Percentiles rank a stretch among this genome's conserved stretches.
Conservation (phyloP, 2,329 filamentous ascomycete genomes). For the Thermomyces lanuginosus region DNA sequence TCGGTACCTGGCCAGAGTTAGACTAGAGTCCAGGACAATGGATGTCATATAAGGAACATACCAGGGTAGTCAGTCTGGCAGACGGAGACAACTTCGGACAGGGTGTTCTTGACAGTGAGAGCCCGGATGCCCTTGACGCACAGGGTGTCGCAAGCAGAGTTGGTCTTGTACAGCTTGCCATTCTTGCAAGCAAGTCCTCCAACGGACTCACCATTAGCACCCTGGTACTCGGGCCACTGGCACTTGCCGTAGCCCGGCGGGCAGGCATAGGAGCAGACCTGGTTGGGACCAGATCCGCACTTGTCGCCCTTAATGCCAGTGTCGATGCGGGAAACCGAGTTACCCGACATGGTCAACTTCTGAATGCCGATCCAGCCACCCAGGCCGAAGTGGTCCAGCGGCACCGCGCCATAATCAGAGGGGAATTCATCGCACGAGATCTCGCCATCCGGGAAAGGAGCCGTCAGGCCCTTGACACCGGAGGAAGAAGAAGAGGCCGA, state of each 20-base stretch:
- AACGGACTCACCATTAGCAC: slow-evolving; percentile 63
- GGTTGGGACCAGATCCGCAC: slow-evolving; percentile 44
- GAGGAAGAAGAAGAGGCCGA: slow-evolving; percentile 6
- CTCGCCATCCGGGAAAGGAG: slow-evolving; percentile 58
- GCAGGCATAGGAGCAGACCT: slow-evolving; percentile 93
- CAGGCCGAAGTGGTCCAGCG: slow-evolving; percentile 51
- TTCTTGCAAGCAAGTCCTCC: slow-evolving; percentile 65
- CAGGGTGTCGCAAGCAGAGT: slow-evolving; percentile 47
- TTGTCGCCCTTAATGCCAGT: slow-evolving; percentile 44
- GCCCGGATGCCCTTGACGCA: slow-evolving; percentile 58
- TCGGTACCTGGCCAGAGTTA: slow-evolving; percentile 43
- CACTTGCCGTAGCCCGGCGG: slow-evolving; percentile 81
- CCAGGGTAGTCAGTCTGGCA: slow-evolving; percentile 97
- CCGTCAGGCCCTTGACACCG: slow-evolving; percentile 39
- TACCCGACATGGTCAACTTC: slow-evolving; percentile 32
- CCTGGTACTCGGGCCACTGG: slow-evolving; percentile 73
- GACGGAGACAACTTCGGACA: slow-evolving; percentile 49
- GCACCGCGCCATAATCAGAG: slow-evolving; percentile 59
- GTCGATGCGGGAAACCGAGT: slow-evolving; percentile 48
- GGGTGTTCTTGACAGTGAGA: slow-evolving; percentile 59
- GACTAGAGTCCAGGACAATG: neutral
- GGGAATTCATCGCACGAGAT: slow-evolving; percentile 61
- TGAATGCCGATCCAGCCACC: slow-evolving; percentile 72
- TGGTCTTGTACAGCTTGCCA: slow-evolving; percentile 64
- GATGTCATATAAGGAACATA: slow-evolving; percentile 14